phyloP scores from a whole-genome alignment of 2,329 filamentous ascomycete species.

The Fusarium sp. region DNA sequence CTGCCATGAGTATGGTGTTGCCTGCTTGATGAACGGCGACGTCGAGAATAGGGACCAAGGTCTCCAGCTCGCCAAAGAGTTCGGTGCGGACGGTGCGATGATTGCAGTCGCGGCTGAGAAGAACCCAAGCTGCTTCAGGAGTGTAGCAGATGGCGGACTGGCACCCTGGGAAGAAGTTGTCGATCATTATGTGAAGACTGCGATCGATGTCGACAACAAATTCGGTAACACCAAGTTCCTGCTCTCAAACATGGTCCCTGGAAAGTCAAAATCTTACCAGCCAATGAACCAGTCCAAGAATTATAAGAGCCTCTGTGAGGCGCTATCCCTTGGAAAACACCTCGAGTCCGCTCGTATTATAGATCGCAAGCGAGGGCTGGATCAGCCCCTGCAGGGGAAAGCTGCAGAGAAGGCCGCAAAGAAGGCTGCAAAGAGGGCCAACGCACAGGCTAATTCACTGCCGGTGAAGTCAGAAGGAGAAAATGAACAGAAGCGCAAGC shows the following conservation, averaged over 20 bases:
- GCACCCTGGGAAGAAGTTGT: constrained; percentile 81
- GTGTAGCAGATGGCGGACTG: constrained; percentile 73
- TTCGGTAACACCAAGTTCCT: constrained; percentile 95
- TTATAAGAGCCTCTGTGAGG: constrained; percentile 74
- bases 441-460: constrained; percentile 58
- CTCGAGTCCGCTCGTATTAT: constrained; percentile 69
- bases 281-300: constrained; percentile 72
- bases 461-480: constrained; percentile 52
- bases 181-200: constrained; percentile 75
- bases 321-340: constrained; percentile 71
- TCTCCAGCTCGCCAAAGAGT: constrained; percentile 76
- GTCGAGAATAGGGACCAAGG: constrained; percentile 80
- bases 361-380: constrained; percentile 71
- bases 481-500: constrained; percentile 46
- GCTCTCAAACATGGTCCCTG: constrained; percentile 84
- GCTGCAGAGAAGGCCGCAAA: constrained; percentile 49
- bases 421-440: constrained; percentile 47
- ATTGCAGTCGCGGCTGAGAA: constrained; percentile 93
- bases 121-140: constrained; percentile 88
- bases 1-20: constrained; percentile 85
- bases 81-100: constrained; percentile 93
- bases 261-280: constrained; percentile 73
- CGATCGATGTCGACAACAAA: constrained; percentile 83
- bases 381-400: constrained; percentile 55
- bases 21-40: constrained; percentile 96